phyloP scores from a whole-genome alignment of 2,329 filamentous ascomycete genomes.

The Ophiosphaerella korrae region DNA sequence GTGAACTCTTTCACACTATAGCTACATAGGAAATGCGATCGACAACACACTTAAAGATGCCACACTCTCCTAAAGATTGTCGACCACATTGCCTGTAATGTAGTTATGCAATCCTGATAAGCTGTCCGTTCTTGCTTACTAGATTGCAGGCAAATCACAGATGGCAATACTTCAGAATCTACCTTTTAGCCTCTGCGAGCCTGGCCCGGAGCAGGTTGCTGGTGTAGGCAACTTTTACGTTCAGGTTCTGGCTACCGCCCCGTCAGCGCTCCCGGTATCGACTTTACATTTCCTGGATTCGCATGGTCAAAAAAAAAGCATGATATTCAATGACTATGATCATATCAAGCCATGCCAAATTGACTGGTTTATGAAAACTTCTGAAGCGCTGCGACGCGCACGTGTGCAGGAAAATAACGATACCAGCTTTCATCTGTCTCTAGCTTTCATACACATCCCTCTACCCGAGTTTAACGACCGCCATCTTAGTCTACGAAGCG shows the following conservation, averaged over 20 bases:
- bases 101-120: too few species aligned
- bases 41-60: background rate
- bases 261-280: slow-evolving; percentile 21
- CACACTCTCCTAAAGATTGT: background rate
- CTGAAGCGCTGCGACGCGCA: slow-evolving; percentile 64
- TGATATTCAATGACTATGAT: slow-evolving; percentile 77
- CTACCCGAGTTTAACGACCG: slow-evolving; percentile 78
- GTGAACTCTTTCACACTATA: slow-evolving; percentile 1
- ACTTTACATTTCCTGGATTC: slow-evolving; percentile 91
- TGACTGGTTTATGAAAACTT: slow-evolving; percentile 84
- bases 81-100: too few species aligned
- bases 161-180: slow-evolving; percentile 48
- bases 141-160: slow-evolving; percentile 16
- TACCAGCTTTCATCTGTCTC: slow-evolving; percentile 63
- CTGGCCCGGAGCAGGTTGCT: slow-evolving; percentile 79
- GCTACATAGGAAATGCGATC: background rate
- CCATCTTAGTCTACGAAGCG: slow-evolving; percentile 61
- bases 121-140: slow-evolving; percentile 10
- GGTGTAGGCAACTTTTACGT: slow-evolving; percentile 94
- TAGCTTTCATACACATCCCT: slow-evolving; percentile 94
- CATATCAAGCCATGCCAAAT: slow-evolving; percentile 93
- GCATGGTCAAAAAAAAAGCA: slow-evolving; percentile 74
- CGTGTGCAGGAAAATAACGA: slow-evolving; percentile 65
- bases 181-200: slow-evolving; percentile 81
- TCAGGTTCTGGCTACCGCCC: slow-evolving; percentile 75